phyloP scores from a whole-genome alignment of 2,329 filamentous ascomycete species.

The Xylariaceae sp. region DNA sequence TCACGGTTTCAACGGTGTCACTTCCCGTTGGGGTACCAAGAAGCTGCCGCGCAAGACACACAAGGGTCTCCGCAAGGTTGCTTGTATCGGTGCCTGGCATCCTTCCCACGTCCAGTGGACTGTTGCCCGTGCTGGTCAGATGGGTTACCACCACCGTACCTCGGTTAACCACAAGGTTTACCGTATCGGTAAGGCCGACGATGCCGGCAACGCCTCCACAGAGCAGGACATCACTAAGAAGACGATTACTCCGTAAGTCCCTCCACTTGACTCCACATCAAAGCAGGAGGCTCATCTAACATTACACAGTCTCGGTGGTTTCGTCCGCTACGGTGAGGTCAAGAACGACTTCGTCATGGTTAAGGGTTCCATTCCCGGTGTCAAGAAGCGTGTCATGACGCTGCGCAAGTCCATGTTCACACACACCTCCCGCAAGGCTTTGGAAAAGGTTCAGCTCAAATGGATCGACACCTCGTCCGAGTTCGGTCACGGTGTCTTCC shows the following conservation, averaged over 20 bases:
- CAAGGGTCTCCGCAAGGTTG: conserved; percentile 99
- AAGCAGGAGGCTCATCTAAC: conserved; percentile 2
- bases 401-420: conserved; percentile 98
- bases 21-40: conserved; percentile 98
- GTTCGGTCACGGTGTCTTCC: conserved; percentile 99
- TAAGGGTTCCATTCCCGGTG: conserved; percentile 95
- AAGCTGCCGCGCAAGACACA: conserved; percentile 99
- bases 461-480: conserved; percentile 99
- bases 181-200: conserved; percentile 89
- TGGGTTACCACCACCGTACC: conserved; percentile 99
- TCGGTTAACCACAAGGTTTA: conserved; percentile 99
- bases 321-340: conserved; percentile 98
- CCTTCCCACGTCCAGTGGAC: conserved; percentile 99
- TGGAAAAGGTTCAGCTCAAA: conserved; percentile 99
- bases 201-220: conserved; percentile 89
- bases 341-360: conserved; percentile 99
- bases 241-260: conserved; percentile 95
- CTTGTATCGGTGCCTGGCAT: conserved; percentile 99
- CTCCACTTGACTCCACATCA: not conserved
- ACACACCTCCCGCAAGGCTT: conserved; percentile 89
- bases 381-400: conserved; percentile 99
- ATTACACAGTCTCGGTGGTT: conserved; percentile 78
- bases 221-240: conserved; percentile 98
- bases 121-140: conserved; percentile 99
- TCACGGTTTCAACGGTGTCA: conserved; percentile 98